phyloP scores from a whole-genome alignment of 208 protist genomes.

The Trypanosoma congolense region DNA sequence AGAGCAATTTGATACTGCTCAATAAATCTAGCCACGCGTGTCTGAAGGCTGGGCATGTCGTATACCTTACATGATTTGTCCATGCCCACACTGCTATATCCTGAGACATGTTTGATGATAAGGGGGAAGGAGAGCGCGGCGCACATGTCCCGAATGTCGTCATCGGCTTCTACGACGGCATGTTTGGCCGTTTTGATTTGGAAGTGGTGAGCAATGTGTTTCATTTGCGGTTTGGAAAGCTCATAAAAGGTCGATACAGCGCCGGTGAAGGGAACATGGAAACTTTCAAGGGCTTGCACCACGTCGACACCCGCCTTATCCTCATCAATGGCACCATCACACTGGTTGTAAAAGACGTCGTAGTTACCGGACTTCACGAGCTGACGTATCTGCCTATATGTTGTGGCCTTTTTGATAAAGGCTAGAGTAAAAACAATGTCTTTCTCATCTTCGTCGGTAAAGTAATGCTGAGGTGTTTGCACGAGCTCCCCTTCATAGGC shows the following conservation, averaged over 20 bases:
- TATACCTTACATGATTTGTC: slow-evolving; percentile 83
- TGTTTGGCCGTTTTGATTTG: slow-evolving; percentile 54
- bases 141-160: slow-evolving; percentile 45
- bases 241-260: slow-evolving; percentile 87
- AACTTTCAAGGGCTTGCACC: slow-evolving; percentile 84
- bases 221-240: slow-evolving; percentile 88
- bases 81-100: slow-evolving; percentile 89
- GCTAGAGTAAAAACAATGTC: slow-evolving; percentile 64
- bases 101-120: slow-evolving; percentile 88
- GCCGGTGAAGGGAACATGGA: slow-evolving; percentile 84
- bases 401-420: slow-evolving; percentile 76
- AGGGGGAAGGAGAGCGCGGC: slow-evolving; percentile 54
- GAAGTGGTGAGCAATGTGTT: slow-evolving; percentile 82
- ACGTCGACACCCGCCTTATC: slow-evolving; percentile 85
- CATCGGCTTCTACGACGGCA: slow-evolving; percentile 49
- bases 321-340: slow-evolving; percentile 86
- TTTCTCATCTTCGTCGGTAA: slow-evolving; percentile 35
- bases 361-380: slow-evolving; percentile 77
- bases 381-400: slow-evolving; percentile 74
- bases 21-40: slow-evolving; percentile 55
- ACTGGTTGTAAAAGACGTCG: slow-evolving; percentile 90
- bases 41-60: slow-evolving; percentile 45
- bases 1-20: slow-evolving; percentile 78
- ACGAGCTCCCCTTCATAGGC: slow-evolving; percentile 68
- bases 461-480: slow-evolving; percentile 80